Evolutionary conservation across 805 yeast genomes (phyloP), one percentile per base, ranked within the genome.

Genomic region (Isabelozyma pseudorhagii): DNA sequence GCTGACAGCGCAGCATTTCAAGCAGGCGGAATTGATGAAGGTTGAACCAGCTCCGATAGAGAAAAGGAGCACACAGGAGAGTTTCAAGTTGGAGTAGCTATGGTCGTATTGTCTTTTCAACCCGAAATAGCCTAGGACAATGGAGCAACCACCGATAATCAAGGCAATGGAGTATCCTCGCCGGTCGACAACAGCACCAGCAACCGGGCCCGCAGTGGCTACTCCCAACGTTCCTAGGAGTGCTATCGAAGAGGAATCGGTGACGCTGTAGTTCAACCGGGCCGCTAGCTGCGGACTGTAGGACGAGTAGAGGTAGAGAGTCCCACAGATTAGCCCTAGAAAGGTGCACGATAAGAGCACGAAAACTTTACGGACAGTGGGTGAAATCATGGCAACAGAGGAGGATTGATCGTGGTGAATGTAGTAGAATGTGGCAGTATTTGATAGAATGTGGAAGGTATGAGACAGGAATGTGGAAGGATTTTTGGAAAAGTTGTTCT

Each of bases 211-310:
- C 0, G 81, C 64, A 4, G 79, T 46, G 15, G 87, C 71, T 3
- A 85, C 75, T 0, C 92, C 90, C 38, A 87, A 66, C 34, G 85
- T 80, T 1, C 93, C 96, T 7, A 78, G 63, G 59, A 86, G 77
- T 2, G 90, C 92, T 3, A 87, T 76, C 28, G 75, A 61, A 4
- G 91, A 82, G 4, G 87, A 74, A 47, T 84, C 78, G 0, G 88
- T 75, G 2, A 88, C 89, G 1, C 81, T 62, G 56, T 88, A 81
- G 17, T 68, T 67, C 47, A 88, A 74, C 46, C 74, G 73, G 28
- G 64, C 65, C 1, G 91, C 88, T 48, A 87, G 73, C 62, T 88
- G 94, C 0, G 96, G 93, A 38, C 90, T 85, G 63, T 82, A 88
- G 0, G 89, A 88, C 8, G 89, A 83, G 66, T 83, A 88, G 43